Evolutionary conservation across 495 filamentous ascomycete genomes (phyloP).

Genomic region (Penicillium robsamsonii): DNA sequence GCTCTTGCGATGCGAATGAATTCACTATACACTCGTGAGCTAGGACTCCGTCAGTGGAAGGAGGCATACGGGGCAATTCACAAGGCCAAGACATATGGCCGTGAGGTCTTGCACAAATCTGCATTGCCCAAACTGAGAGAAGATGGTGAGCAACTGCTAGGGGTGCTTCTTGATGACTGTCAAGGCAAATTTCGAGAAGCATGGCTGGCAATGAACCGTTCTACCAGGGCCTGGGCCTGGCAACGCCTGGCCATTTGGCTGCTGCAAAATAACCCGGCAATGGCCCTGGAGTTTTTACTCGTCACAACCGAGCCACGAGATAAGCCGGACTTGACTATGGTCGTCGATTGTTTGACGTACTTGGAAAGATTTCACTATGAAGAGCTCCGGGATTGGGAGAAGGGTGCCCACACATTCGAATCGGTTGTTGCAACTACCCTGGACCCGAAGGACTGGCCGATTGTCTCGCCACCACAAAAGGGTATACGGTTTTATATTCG

Average conservation of each 20-base stretch:
- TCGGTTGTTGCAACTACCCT: conserved; percentile 32
- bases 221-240: conserved; percentile 45
- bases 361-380: conserved; percentile 34
- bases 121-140: conserved; percentile 16
- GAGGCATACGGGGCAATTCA: conserved; percentile 26
- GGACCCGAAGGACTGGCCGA: conserved; percentile 39
- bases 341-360: conserved; percentile 51
- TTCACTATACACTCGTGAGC: conserved; percentile 24
- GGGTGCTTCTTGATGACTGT: conserved; percentile 24
- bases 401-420: conserved; percentile 20
- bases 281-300: conserved; percentile 47
- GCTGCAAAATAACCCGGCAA: conserved; percentile 43
- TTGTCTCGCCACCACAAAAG: conserved; percentile 30
- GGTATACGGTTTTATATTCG: conserved; percentile 33
- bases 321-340: conserved; percentile 47
- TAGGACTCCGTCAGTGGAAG: conserved; percentile 29
- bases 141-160: conserved; percentile 24
- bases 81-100: conserved; percentile 22
- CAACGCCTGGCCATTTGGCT: conserved; percentile 51
- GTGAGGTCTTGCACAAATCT: conserved; percentile 16
- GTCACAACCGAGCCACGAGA: conserved; percentile 41
- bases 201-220: conserved; percentile 38
- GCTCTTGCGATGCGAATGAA: conserved; percentile 21
- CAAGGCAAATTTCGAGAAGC: conserved; percentile 35
- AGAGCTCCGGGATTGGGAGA: conserved; percentile 22